A percentile compares a stretch with the other conserved stretches of the same genome.
These are phyloP conservation scores for Ramaria rubella DNA, from an alignment of 768 basidiomycete genomes.

Conservation along the genomic window DNA sequence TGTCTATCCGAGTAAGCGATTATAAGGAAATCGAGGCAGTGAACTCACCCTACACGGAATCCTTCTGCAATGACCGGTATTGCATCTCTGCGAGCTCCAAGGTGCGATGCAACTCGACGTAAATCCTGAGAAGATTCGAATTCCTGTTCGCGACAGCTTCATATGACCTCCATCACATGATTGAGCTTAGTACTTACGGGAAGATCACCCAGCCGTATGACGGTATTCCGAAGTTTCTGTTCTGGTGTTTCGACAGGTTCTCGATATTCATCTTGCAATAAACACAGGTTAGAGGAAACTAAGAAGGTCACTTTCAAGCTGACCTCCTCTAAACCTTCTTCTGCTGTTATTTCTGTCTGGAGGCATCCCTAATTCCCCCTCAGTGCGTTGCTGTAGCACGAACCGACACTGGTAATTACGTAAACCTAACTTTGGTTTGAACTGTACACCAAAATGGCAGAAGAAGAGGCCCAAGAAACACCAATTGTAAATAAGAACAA, in stretches of 20 bases:
- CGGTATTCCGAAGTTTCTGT: conserved; percentile 57
- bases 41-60: conserved; percentile 62
- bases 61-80: conserved; percentile 66
- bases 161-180: neutral
- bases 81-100: conserved; percentile 49
- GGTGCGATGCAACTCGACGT: conserved; percentile 56
- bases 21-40: neutral
- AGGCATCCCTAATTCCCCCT: too few relatives aligned
- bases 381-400: too few relatives aligned
- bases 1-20: conserved; percentile 25
- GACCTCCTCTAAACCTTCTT: conserved; percentile 8
- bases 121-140: conserved; percentile 52
- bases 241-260: conserved; percentile 65
- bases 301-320: neutral
- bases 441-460: neutral
- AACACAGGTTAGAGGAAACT: neutral
- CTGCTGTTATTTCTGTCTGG: conserved; percentile 12
- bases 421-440: too few relatives aligned
- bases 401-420: too few relatives aligned
- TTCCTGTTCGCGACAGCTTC: conserved; percentile 41
- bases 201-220: conserved; percentile 76
- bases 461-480: conserved; percentile 32
- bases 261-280: conserved; percentile 23
- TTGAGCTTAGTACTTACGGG: too few relatives aligned
- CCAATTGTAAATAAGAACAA: conserved; percentile 72